Percentiles rank a stretch among this genome's conserved stretches.
These are phyloP conservation scores for Epicoccum sorghinum DNA, from an alignment of 2,329 filamentous ascomycete species.

Conservation along the genomic window DNA sequence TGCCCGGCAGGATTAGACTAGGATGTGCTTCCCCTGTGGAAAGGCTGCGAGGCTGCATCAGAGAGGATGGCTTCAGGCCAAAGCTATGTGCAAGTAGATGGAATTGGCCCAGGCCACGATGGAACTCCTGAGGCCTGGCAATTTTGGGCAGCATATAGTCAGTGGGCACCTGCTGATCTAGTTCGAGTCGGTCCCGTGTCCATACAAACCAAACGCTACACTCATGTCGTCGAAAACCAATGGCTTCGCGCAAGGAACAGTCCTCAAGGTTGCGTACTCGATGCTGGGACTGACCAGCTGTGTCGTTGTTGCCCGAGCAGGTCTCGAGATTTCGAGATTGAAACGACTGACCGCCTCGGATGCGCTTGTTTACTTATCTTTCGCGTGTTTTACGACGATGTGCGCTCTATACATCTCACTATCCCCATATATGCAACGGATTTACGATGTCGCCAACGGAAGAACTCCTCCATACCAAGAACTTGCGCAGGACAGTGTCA, in stretches of 20 bases:
- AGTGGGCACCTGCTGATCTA: too few relatives aligned
- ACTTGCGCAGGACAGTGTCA: slow-evolving; percentile 27
- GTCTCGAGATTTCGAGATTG: slow-evolving; percentile 11
- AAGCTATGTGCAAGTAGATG: not conserved
- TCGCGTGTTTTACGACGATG: slow-evolving; percentile 34
- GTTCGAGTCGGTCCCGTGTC: too few relatives aligned
- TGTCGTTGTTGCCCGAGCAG: slow-evolving; percentile 16
- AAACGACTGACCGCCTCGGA: slow-evolving; percentile 13
- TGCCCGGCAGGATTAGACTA: not conserved
- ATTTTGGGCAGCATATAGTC: not conserved
- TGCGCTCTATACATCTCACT: slow-evolving; percentile 43
- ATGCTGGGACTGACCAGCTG: slow-evolving; percentile 19
- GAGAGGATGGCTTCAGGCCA: not conserved
- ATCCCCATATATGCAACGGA: slow-evolving; percentile 40
- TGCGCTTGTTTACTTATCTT: slow-evolving; percentile 28
- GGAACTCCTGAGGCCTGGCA: too few relatives aligned
- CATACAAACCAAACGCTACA: too few relatives aligned
- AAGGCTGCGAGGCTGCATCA: not conserved
- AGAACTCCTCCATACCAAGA: slow-evolving; percentile 27
- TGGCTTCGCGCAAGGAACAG: slow-evolving; percentile 17
- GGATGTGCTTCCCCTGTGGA: not conserved
- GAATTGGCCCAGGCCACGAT: not conserved
- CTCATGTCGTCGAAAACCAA: slow-evolving; percentile 14
- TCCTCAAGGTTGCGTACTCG: slow-evolving; percentile 20
- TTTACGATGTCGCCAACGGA: slow-evolving; percentile 33